These are phyloP conservation scores for Fusarium mangiferae DNA, from an alignment of 2,329 filamentous ascomycete species.

Conservation along the genomic window DNA sequence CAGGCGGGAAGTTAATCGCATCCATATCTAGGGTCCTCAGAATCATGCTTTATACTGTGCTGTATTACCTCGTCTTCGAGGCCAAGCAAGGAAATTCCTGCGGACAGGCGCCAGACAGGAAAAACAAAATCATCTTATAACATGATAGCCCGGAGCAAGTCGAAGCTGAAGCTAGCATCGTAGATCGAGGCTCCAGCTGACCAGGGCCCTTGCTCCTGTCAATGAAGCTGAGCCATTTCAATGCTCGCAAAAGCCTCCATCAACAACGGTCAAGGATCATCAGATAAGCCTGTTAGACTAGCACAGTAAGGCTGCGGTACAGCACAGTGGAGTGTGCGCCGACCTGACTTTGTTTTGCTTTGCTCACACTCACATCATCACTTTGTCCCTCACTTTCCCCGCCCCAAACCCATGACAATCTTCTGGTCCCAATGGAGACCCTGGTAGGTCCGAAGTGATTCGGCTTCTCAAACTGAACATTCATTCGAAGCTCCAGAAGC, in stretches of 20 bases:
- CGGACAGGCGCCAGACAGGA: neutral
- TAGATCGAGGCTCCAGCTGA: conserved; percentile 37
- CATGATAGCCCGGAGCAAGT: conserved; percentile 17
- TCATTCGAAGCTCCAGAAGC: conserved; percentile 22
- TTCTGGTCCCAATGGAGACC: conserved; percentile 21
- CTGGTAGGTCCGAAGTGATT: conserved; percentile 21
- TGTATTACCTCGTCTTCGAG: conserved; percentile 4
- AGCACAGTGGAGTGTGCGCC: conserved; percentile 27
- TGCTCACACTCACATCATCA: conserved; percentile 19
- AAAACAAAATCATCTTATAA: neutral
- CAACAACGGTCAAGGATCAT: conserved; percentile 28
- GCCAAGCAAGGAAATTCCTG: conserved; percentile 4
- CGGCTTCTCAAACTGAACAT: conserved; percentile 17
- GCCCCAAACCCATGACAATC: conserved; percentile 20
- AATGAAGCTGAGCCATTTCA: conserved; percentile 25
- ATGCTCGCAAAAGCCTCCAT: conserved; percentile 24
- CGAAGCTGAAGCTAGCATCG: conserved; percentile 30
- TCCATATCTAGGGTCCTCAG: conserved; percentile 7
- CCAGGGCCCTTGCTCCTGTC: conserved; percentile 37
- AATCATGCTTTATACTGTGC: conserved; percentile 4
- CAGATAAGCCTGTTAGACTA: conserved; percentile 35
- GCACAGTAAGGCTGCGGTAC: conserved; percentile 13
- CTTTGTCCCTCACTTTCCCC: conserved; percentile 28
- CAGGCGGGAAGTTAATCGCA: conserved; percentile 31
- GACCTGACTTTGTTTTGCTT: conserved; percentile 3